Evolutionary conservation across 441 rosid genomes (phyloP), one percentile per base, ranked within the genome.

Genomic region (Breynia disticha): DNA sequence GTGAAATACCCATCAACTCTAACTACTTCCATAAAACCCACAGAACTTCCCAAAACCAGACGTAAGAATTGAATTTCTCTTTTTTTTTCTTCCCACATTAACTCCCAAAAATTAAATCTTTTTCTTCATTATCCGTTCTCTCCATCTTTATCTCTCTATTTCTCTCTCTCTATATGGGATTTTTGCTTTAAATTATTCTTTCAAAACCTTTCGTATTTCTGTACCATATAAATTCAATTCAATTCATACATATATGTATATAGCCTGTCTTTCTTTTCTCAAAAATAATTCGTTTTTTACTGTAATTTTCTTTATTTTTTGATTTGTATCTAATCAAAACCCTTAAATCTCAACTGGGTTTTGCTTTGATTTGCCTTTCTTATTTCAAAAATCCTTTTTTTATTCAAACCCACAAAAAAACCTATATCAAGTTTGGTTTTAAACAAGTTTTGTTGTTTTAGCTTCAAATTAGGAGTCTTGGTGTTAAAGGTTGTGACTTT

Each of bases 321-420:
- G 35, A 16, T 63, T 21, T 55, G 46, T 43, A 32, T 59, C 32
- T 39, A 16, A 16, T 10, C 11, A 21, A 32, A 20, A 66, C 37
- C 50, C 50, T 44, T 48, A 37, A 61, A 60, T 17, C 38, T 64
- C 15, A 58, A 54, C 46, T 51, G 32, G 57, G 52, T 63, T 56
- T 66, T 61, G 52, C 37, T 47, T 17, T 47, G 21, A 19, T 47
- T 19, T 45, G 16, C 6, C 1, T 12, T 12, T 45, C 17, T 16
- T 16, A 37, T 49, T 55, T 54, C n/a, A n/a, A n/a, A n/a, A n/a
- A n/a, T 50, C 52, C 47, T 52, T 57, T 54, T 39, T 41, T 46
- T 15, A 8, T 48, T 47, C 21, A 47, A 15, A 41, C 3, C 44
- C 35, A 28, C 35, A 28, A 28, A 28, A 28, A 28, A 28, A 28